Evolutionary conservation across 2,329 filamentous ascomycete species (phyloP), one percentile per base, ranked within the genome.

Genomic region (Sporothrix variecibatus): DNA sequence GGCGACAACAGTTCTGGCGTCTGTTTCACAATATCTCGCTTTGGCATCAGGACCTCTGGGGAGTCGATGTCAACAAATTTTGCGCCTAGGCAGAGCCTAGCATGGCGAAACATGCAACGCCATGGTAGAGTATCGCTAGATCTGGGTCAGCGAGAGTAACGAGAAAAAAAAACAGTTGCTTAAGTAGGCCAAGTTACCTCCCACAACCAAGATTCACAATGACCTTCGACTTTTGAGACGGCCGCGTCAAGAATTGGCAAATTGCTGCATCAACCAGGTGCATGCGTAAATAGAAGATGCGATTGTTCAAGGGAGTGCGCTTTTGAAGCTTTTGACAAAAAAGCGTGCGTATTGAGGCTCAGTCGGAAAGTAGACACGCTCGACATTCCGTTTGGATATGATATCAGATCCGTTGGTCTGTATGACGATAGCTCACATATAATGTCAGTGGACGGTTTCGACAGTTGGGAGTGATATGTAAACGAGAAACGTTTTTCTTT

Each of bases 371-470:
- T 98, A 98, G 17, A 97, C 85, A 78, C 91, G 91, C 80, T 97
- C 94, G n/a, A 98, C 95, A 78, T 94, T 96, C 77, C 94, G 87
- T 81, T 98, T 98, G 17, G 94, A 97, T 20, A 95, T 92, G 78
- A 97, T 97, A 79, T 93, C 97, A 82, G 93, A 95, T 80, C 91
- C 95, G 81, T 97, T 97, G 74, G 94, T 98, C 89, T 93, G 20
- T 11, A 43, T 28, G 17, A 23, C 20, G 12, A 17, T 38, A 40
- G 20, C 1, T n/a, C 7, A 34, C 9, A 53, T 11, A 38, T 12
- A 8, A 69, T 3, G 9, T 70, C 9, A 38, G 31, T n/a, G 34
- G n/a, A 2, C 23, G 4, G 1, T 15, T 51, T 51, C 6, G 31
- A 23, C 23, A 23, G 23, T 17, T 38, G 2, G 20, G 6, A 31